Conservation (phyloP, 768 basidiomycete genomes). For the Xerocomellus amylosporus region DNA sequence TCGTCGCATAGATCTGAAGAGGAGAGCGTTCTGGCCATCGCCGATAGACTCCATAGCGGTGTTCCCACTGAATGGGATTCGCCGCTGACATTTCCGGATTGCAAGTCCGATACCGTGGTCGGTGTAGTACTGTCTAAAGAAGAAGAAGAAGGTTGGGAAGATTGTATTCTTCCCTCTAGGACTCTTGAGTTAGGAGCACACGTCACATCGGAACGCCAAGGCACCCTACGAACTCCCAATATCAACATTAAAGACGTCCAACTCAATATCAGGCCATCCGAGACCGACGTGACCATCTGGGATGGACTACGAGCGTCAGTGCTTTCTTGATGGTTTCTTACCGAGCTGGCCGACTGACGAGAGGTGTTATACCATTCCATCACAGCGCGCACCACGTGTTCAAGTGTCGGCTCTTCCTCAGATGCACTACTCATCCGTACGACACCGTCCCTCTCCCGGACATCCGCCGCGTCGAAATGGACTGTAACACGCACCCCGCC, state of each 20-base stretch:
- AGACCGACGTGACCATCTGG: conserved; percentile 26
- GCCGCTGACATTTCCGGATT: background rate
- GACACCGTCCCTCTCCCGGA: conserved; percentile 8
- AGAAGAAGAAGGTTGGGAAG: background rate
- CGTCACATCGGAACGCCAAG: background rate
- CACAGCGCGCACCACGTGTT: conserved; percentile 19
- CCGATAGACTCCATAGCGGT: conserved; percentile 4
- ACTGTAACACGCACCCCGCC: conserved; percentile 16
- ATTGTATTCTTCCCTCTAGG: background rate
- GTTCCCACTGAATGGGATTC: background rate
- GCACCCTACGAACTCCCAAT: background rate
- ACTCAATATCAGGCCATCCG: conserved; percentile 11
- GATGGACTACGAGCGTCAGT: conserved; percentile 23
- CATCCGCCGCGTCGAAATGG: conserved; percentile 17
- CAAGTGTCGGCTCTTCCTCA: conserved; percentile 25
- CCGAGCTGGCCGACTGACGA: background rate
- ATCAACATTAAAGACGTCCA: conserved; percentile 9
- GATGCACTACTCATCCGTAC: conserved; percentile 15
- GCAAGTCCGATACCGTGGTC: background rate
- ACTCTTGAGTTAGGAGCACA: background rate
- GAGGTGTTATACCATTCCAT: background rate
- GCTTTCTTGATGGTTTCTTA: background rate
- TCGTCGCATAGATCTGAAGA: background rate
- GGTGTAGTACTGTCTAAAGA: background rate
- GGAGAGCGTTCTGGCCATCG: background rate